These are phyloP conservation scores for Agastache rugosa DNA, from an alignment of 257 asterid genomes.

Conservation along the genomic window DNA sequence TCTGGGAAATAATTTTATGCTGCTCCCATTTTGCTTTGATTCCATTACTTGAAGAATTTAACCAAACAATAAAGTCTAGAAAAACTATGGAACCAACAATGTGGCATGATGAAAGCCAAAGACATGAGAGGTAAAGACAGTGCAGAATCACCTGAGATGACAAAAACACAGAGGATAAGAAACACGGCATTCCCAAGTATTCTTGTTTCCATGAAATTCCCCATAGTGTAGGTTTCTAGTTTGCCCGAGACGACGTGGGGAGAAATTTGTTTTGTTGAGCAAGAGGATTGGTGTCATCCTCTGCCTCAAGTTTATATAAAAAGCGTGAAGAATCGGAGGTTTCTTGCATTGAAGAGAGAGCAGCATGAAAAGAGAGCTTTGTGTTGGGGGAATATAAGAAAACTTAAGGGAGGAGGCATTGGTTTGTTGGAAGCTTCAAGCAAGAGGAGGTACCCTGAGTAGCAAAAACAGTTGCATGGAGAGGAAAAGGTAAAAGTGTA, in stretches of 20 bases:
- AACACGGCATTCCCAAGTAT: slow-evolving; percentile 38
- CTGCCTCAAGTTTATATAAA: slow-evolving; percentile 50
- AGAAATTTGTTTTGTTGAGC: slow-evolving; percentile 17
- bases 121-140: background rate
- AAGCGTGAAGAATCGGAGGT: slow-evolving; percentile 73
- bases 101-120: background rate
- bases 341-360: slow-evolving; percentile 74
- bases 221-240: background rate
- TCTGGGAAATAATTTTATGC: background rate
- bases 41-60: no score
- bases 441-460: slow-evolving; percentile 62
- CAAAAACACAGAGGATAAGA: slow-evolving; percentile 51
- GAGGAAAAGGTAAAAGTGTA: slow-evolving; percentile 46
- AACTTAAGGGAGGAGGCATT: slow-evolving; percentile 78
- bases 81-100: no score
- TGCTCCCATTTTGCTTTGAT: background rate
- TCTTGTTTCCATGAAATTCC: slow-evolving; percentile 43
- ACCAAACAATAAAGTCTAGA: background rate
- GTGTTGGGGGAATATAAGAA: slow-evolving; percentile 82
- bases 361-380: slow-evolving; percentile 49
- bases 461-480: slow-evolving; percentile 47
- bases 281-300: slow-evolving; percentile 35
- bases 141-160: slow-evolving; percentile 63
- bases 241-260: background rate
- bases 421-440: slow-evolving; percentile 70